A percentile compares a stretch with the other conserved stretches of the same genome.
phyloP scores from a whole-genome alignment of 805 yeast species.

The Alloascoidea hylecoeti region DNA sequence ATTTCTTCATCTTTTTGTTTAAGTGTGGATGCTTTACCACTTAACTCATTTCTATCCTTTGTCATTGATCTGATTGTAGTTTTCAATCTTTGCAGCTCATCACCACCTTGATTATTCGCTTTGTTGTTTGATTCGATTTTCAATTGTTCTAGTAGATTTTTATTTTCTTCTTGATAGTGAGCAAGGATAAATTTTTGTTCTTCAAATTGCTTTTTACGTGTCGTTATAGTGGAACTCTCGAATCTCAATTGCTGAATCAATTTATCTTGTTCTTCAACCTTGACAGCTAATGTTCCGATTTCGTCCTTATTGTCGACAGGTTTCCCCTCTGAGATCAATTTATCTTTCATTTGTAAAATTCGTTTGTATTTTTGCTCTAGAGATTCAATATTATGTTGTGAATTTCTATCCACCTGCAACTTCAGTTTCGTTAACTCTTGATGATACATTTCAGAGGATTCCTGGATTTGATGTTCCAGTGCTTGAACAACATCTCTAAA shows the following conservation, averaged over 20 bases:
- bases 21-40: neutral
- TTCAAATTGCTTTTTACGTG: neutral
- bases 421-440: neutral
- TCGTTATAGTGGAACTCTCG: neutral
- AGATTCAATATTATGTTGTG: neutral
- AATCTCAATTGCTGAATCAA: conserved; percentile 1
- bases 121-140: neutral
- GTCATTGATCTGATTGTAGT: neutral
- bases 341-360: neutral
- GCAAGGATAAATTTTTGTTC: neutral
- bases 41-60: neutral
- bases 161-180: neutral
- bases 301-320: neutral
- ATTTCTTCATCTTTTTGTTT: neutral
- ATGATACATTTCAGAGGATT: neutral
- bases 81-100: neutral
- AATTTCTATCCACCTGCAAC: neutral
- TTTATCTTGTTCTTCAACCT: conserved; percentile 1
- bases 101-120: too few relatives aligned
- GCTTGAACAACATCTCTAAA: conserved; percentile 1
- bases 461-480: neutral
- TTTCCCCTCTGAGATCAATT: neutral
- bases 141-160: neutral
- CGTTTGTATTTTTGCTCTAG: neutral
- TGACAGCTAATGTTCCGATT: neutral